Evolutionary conservation across 2,329 filamentous ascomycete species (phyloP), one percentile per base, ranked within the genome.

Genomic region (Diaporthe helianthi): DNA sequence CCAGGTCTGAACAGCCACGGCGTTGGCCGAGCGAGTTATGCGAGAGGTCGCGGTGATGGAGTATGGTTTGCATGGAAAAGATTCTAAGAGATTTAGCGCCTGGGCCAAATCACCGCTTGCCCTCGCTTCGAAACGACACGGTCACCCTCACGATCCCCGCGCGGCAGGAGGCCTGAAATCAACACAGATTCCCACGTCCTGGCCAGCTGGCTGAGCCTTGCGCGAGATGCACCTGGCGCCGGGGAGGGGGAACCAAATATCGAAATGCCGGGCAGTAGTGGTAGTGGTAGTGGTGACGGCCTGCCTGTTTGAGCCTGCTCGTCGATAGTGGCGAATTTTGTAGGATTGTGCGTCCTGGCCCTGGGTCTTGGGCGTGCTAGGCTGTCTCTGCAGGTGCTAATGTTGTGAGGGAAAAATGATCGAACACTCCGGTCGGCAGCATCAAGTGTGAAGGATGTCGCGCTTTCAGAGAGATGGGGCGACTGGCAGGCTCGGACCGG

Each of bases 1-100:
- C 83, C 80, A 85, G 81, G 75, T 87, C 83, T 78, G 83, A 83
- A 78, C 83, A 82, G 76, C 85, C 84, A 83, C 86, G 87, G 81
- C 85, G 85, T 77, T 87, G 84, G 81, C 87, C 86, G 81, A 88
- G 83, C 73, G 84, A 80, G 76, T 79, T 76, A 74, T 79, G 78
- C 73, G 79, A 80, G 75, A 81, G 78, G 76, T 85, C 81, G 79
- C 79, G 76, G 75, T 77, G 77, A 73, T 79, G 79, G 77, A 78
- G 83, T 80, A 80, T 77, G 76, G 81, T 82, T 83, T 85, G 84
- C 87, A 90, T 90, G 85, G 85, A 78, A 76, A 73, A 75, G 76
- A 74, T 69, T 70, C 67, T 69, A 69, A 68, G 65, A 67, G 65
- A 51, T 54, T 61, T 61, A 71, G 69, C 67, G 76, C 74, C 70